Conservation (phyloP, 192 early-diverging fungal genomes). For the Kickxella alabastrina region DNA sequence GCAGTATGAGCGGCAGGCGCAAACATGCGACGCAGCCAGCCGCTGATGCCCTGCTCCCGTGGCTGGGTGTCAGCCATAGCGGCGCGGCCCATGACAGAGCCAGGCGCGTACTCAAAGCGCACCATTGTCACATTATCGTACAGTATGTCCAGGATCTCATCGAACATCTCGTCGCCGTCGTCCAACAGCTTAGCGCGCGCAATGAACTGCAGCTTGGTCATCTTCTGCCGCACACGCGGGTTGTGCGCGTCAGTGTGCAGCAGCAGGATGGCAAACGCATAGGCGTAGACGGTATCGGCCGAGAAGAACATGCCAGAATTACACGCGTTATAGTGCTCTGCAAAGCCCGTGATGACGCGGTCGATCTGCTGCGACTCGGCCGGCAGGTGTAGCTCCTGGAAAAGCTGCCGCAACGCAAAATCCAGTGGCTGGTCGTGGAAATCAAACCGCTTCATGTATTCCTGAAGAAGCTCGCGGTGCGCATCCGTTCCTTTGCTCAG, state of each 20-base stretch:
- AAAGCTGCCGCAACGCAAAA: conserved; percentile 65
- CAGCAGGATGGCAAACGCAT: conserved; percentile 77
- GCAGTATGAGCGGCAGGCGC: conserved; percentile 9
- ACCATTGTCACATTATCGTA: conserved; percentile 52
- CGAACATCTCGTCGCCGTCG: conserved; percentile 58
- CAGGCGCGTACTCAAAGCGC: conserved; percentile 48
- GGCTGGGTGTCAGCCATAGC: not conserved
- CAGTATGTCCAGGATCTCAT: conserved; percentile 69
- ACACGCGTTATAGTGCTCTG: conserved; percentile 63
- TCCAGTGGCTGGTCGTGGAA: conserved; percentile 63
- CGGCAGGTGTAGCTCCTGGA: conserved; percentile 69
- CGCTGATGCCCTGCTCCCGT: conserved; percentile 24
- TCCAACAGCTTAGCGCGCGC: conserved; percentile 66
- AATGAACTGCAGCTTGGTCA: conserved; percentile 78
- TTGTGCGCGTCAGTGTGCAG: conserved; percentile 88
- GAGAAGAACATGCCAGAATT: conserved; percentile 64
- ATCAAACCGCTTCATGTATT: conserved; percentile 60
- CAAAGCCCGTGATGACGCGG: conserved; percentile 71
- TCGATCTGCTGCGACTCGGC: conserved; percentile 85
- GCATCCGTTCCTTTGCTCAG: conserved; percentile 56
- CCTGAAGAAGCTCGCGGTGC: conserved; percentile 55
- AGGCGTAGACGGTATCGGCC: conserved; percentile 65
- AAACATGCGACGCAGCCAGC: conserved; percentile 47
- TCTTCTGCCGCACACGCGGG: conserved; percentile 72
- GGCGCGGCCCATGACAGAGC: not conserved